Conservation (phyloP, 371 early-diverging fungal species). For the Mucor velutinosus region DNA sequence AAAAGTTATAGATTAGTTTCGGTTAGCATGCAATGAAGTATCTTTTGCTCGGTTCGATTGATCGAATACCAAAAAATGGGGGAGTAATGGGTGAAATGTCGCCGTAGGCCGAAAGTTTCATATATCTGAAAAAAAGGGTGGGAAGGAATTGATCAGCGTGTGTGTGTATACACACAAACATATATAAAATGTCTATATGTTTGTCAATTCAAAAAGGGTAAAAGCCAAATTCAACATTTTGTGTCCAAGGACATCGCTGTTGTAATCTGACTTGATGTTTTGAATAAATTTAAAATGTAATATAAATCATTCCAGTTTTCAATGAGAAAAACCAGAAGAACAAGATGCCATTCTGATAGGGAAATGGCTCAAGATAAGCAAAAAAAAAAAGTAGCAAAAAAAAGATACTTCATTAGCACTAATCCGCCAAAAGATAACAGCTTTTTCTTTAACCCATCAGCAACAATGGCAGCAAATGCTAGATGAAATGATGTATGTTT, state of each 20-base stretch:
- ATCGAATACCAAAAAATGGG: background rate
- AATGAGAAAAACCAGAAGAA: background rate
- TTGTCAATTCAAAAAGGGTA: conserved; percentile 4
- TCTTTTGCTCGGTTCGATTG: background rate
- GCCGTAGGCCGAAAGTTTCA: background rate
- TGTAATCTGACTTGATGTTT: conserved; percentile 17
- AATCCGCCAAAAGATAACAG: background rate
- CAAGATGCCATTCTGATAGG: background rate
- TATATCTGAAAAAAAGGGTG: background rate
- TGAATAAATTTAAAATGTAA: conserved; percentile 2
- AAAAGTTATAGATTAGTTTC: background rate
- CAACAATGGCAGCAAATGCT: background rate
- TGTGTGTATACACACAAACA: background rate
- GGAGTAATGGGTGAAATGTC: background rate
- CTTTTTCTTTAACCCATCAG: background rate
- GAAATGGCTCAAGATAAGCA: background rate
- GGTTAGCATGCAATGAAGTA: conserved; percentile 1
- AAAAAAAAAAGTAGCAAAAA: conserved; percentile 4
- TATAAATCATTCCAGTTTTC: background rate
- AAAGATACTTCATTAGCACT: background rate
- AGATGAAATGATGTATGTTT: background rate
- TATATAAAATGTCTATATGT: background rate
- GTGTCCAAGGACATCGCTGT: conserved; percentile 13
- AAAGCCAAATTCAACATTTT: conserved; percentile 4
- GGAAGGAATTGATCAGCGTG: background rate